phyloP scores from a whole-genome alignment of 2,329 filamentous ascomycete genomes.

The Dryadomyces sulphureus region DNA sequence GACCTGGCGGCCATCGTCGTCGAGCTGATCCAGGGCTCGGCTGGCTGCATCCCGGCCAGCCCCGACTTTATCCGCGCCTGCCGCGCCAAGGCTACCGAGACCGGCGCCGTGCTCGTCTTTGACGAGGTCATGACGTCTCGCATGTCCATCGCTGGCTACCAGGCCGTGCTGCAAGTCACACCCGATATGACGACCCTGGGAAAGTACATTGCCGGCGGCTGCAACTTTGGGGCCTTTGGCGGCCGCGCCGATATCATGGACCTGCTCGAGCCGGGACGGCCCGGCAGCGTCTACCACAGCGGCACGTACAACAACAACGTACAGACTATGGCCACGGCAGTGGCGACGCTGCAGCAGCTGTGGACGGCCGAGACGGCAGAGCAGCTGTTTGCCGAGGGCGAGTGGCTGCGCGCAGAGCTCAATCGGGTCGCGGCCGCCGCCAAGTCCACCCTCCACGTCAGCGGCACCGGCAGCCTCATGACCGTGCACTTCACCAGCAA shows the following conservation, averaged over 20 bases:
- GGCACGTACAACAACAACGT: constrained; percentile 50
- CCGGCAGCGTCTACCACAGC: constrained; percentile 31
- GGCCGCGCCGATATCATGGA: constrained; percentile 50
- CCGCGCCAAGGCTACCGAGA: constrained; percentile 27
- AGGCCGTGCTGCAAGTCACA: constrained; percentile 34
- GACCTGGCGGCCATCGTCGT: constrained; percentile 47
- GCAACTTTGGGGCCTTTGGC: constrained; percentile 41
- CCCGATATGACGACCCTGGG: constrained; percentile 38
- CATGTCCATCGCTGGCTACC: constrained; percentile 39
- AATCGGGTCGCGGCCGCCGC: constrained; percentile 12
- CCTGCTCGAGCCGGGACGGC: constrained; percentile 48
- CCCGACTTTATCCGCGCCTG: constrained; percentile 38
- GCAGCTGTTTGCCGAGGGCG: constrained; percentile 17
- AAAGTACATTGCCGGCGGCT: constrained; percentile 43
- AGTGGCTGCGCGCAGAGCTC: constrained; percentile 18
- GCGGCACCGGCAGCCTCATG: constrained; percentile 22
- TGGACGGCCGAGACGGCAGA: constrained; percentile 19
- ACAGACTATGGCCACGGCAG: constrained; percentile 41
- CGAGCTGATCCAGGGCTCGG: constrained; percentile 49
- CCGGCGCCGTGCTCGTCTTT: constrained; percentile 44
- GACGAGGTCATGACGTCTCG: constrained; percentile 60
- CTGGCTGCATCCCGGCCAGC: constrained; percentile 37
- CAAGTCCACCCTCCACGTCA: constrained; percentile 11
- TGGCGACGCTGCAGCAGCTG: constrained; percentile 20
- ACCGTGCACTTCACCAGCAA: constrained; percentile 18